phyloP scores from a whole-genome alignment of 2,329 filamentous ascomycete genomes.

The Arthroderma sp. region DNA sequence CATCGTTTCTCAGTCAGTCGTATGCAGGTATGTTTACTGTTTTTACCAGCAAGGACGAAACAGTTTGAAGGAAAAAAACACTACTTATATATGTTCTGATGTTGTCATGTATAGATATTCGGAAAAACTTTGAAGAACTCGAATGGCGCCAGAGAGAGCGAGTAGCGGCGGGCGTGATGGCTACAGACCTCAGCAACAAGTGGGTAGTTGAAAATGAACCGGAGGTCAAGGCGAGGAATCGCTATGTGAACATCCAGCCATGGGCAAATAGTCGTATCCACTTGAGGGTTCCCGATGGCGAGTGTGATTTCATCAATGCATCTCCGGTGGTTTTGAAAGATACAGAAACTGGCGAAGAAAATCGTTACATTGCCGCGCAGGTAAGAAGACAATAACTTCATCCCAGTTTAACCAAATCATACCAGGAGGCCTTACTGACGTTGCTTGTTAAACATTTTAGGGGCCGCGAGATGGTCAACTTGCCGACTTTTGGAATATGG shows the following conservation, averaged over 20 bases:
- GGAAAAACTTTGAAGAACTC: constrained; percentile 47
- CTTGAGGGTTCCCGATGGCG: constrained; percentile 60
- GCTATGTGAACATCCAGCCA: constrained; percentile 80
- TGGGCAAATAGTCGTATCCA: constrained; percentile 78
- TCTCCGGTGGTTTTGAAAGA: constrained; percentile 52
- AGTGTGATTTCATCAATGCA: constrained; percentile 71
- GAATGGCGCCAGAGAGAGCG: constrained; percentile 47
- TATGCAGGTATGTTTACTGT: constrained; percentile 20
- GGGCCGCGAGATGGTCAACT: constrained; percentile 67
- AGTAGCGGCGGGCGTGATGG: constrained; percentile 33
- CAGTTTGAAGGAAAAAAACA: not conserved
- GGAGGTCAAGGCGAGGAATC: constrained; percentile 53
- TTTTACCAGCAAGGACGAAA: not conserved
- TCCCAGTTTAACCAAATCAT: not conserved
- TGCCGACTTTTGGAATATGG: constrained; percentile 89
- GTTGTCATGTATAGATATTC: constrained; percentile 36
- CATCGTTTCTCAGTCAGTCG: constrained; percentile 27
- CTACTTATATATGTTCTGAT: not conserved
- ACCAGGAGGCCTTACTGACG: not conserved
- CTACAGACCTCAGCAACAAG: constrained; percentile 36
- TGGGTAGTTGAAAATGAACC: constrained; percentile 47
- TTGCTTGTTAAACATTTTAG: constrained; percentile 19
- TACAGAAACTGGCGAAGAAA: constrained; percentile 32
- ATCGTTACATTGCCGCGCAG: constrained; percentile 80
- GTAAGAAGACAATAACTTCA: constrained; percentile 20